Conservation (phyloP, 208 protist genomes). For the Hexamita inflata region DNA sequence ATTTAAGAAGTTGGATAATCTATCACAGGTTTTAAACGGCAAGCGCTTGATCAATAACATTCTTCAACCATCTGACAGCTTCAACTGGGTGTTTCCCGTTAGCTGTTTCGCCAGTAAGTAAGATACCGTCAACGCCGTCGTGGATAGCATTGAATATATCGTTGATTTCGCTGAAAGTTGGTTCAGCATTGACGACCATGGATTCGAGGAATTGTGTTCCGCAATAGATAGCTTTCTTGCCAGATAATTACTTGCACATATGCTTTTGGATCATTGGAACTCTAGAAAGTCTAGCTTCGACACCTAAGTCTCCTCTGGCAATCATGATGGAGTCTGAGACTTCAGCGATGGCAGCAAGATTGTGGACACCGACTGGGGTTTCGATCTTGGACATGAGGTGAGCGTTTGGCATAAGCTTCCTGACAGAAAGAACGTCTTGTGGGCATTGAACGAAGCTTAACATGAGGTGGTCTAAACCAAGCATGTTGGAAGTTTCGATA, state of each 20-base stretch:
- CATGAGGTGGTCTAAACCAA: background rate
- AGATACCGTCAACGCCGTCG: constrained; percentile 33
- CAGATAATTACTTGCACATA: background rate
- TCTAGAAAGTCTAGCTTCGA: background rate
- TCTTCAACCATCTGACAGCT: too few species aligned
- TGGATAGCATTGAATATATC: constrained; percentile 42
- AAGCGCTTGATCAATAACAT: too few species aligned
- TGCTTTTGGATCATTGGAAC: constrained; percentile 6
- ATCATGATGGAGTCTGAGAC: constrained; percentile 45
- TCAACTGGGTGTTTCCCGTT: background rate
- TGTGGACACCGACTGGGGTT: constrained; percentile 43
- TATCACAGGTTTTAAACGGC: too few species aligned
- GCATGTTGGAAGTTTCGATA: constrained; percentile 19
- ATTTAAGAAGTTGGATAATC: too few species aligned
- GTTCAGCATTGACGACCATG: constrained; percentile 38
- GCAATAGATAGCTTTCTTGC: constrained; percentile 36
- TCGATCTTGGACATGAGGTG: constrained; percentile 49
- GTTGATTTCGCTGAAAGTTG: constrained; percentile 42
- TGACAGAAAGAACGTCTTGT: background rate
- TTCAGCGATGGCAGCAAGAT: constrained; percentile 39
- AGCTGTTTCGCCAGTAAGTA: background rate
- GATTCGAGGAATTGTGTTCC: constrained; percentile 50
- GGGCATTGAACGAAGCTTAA: background rate
- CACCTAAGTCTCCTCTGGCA: constrained; percentile 46
- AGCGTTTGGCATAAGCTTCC: background rate